Evolutionary conservation across 2,329 filamentous ascomycete genomes (phyloP).

Genomic region (Penicillium sp.): DNA sequence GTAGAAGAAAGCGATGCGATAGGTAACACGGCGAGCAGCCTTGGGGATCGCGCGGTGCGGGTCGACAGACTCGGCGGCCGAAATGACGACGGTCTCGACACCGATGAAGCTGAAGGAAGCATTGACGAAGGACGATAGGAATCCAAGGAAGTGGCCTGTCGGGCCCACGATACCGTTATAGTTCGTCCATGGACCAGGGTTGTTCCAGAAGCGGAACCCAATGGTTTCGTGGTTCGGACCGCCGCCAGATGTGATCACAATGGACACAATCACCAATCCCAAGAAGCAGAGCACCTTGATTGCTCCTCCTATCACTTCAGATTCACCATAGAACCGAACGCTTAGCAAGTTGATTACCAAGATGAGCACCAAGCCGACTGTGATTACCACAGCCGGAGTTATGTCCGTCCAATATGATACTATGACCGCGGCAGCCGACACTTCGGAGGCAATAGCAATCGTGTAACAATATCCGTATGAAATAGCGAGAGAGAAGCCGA

Average conservation of each 20-base stretch:
- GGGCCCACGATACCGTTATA: slow-evolving; percentile 36
- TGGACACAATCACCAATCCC: slow-evolving; percentile 34
- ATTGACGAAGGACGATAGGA: slow-evolving; percentile 46
- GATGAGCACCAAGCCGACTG: slow-evolving; percentile 34
- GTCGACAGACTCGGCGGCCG: slow-evolving; percentile 46
- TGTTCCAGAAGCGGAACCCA: slow-evolving; percentile 41
- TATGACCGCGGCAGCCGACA: slow-evolving; percentile 83
- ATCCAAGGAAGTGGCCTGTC: slow-evolving; percentile 39
- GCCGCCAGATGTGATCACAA: slow-evolving; percentile 40
- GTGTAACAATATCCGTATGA: slow-evolving; percentile 81
- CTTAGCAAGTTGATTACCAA: slow-evolving; percentile 37
- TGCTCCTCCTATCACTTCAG: slow-evolving; percentile 35
- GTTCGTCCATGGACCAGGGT: slow-evolving; percentile 38
- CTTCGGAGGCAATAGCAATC: slow-evolving; percentile 78
- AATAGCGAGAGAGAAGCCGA: slow-evolving; percentile 81
- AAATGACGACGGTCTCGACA: slow-evolving; percentile 45
- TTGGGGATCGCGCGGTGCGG: slow-evolving; percentile 47
- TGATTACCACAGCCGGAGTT: slow-evolving; percentile 73
- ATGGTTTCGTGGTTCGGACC: slow-evolving; percentile 35
- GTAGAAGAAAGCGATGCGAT: slow-evolving; percentile 47
- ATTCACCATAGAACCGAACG: slow-evolving; percentile 39
- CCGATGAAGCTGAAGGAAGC: slow-evolving; percentile 48
- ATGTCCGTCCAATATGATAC: slow-evolving; percentile 75
- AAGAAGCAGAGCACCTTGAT: slow-evolving; percentile 39
- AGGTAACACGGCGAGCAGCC: slow-evolving; percentile 46